Percentiles rank a stretch among this genome's conserved stretches.
These are phyloP conservation scores for Staphylotrichum tortipilum DNA, from an alignment of 495 filamentous ascomycete genomes.

Conservation along the genomic window DNA sequence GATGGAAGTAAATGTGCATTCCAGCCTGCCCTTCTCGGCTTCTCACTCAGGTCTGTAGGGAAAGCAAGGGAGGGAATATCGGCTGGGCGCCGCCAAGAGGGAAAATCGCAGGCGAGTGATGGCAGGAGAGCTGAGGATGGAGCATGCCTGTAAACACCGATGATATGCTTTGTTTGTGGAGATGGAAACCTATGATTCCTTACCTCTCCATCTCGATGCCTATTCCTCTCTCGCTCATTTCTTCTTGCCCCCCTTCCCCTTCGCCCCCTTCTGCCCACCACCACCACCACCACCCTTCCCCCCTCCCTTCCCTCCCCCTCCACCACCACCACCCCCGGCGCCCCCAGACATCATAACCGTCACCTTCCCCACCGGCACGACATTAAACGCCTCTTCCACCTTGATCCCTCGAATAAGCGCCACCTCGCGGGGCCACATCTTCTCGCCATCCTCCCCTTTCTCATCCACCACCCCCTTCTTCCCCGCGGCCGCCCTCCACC, in stretches of 20 bases:
- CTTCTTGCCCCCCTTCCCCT: conserved; percentile 12
- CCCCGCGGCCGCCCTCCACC: conserved; percentile 58
- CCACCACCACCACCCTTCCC: conserved; percentile 11
- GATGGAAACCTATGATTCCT: no score
- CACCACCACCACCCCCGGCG: conserved; percentile 35
- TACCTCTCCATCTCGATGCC: no score
- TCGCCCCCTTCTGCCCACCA: conserved; percentile 5
- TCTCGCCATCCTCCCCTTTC: conserved; percentile 53
- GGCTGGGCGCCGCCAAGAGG: no score
- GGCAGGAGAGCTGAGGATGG: no score
- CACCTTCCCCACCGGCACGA: conserved; percentile 77
- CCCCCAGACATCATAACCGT: conserved; percentile 62
- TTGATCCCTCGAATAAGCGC: conserved; percentile 75
- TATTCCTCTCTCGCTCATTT: not conserved
- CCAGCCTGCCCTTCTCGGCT: no score
- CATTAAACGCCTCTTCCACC: conserved; percentile 71
- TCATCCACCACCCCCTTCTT: conserved; percentile 52
- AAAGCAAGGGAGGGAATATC: no score
- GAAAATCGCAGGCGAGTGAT: no score
- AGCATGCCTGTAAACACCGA: no score
- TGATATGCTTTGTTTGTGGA: no score
- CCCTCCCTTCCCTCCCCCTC: conserved; percentile 35
- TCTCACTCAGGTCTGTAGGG: no score
- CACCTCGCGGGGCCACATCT: conserved; percentile 70
- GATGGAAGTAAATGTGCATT: no score